Percentiles rank a stretch among this genome's conserved stretches.
Conservation (phyloP, 495 filamentous ascomycete species). For the Copromyces sp. region DNA sequence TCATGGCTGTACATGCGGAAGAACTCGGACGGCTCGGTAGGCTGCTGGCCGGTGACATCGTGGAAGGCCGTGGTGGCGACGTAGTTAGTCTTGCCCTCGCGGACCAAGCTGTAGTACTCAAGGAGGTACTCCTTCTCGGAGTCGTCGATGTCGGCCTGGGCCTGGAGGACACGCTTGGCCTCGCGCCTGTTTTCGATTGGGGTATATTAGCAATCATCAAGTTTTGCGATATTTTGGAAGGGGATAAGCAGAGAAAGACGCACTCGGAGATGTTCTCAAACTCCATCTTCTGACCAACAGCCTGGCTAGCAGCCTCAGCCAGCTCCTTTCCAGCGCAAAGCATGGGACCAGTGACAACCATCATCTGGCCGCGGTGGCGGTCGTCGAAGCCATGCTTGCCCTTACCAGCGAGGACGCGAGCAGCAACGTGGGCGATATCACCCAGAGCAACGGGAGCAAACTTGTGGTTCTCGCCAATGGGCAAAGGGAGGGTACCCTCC, state of each 20-base stretch:
- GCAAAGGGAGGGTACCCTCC: slow-evolving; percentile 38
- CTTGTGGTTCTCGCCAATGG: slow-evolving; percentile 40
- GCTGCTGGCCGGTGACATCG: slow-evolving; percentile 41
- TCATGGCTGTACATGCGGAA: slow-evolving; percentile 40
- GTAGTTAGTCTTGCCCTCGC: slow-evolving; percentile 52
- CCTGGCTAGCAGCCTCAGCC: slow-evolving; percentile 39
- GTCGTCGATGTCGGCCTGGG: slow-evolving; percentile 33
- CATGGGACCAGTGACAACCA: slow-evolving; percentile 46
- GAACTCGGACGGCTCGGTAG: slow-evolving; percentile 41
- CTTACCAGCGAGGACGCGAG: slow-evolving; percentile 40
- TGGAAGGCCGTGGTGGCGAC: slow-evolving; percentile 47
- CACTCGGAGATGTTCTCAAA: slow-evolving; percentile 47
- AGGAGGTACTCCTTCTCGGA: slow-evolving; percentile 44
- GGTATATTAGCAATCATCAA: neutral
- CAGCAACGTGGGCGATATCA: slow-evolving; percentile 41
- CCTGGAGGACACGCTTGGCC: slow-evolving; percentile 35
- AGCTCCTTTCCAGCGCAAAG: slow-evolving; percentile 42
- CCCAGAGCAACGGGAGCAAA: slow-evolving; percentile 45
- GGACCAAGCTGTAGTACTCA: slow-evolving; percentile 48
- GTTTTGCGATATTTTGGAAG: neutral
- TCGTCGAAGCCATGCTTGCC: slow-evolving; percentile 47
- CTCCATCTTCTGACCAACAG: slow-evolving; percentile 36
- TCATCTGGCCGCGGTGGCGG: slow-evolving; percentile 45
- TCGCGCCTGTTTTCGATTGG: slow-evolving; percentile 24
- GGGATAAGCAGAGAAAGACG: neutral